These are phyloP conservation scores for Miscanthus lutarioriparius DNA, from an alignment of 176 grass and related monocot species.

Conservation along the genomic window DNA sequence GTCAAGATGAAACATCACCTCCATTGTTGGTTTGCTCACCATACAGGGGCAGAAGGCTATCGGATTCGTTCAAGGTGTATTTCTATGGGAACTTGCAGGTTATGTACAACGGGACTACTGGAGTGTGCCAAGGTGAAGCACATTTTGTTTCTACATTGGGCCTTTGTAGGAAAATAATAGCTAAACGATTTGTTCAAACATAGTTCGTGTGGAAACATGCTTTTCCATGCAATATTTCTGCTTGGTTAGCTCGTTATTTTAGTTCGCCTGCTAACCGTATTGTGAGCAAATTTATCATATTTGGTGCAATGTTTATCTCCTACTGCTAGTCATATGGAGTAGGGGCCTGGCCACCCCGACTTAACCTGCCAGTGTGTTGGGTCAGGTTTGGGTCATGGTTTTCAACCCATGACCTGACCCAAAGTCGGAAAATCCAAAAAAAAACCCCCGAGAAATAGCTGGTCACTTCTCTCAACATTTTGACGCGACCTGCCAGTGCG, in stretches of 20 bases:
- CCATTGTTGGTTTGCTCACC: not conserved
- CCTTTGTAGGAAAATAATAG: not conserved
- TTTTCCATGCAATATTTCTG: not conserved
- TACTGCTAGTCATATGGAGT: not conserved
- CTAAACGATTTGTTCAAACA: not conserved
- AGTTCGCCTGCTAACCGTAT: not conserved
- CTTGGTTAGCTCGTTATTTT: not conserved
- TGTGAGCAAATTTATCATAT: not conserved
- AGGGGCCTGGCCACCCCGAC: not conserved
- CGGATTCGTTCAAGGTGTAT: not conserved
- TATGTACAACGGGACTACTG: not conserved
- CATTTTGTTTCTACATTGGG: not conserved
- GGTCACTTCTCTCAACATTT: too few relatives aligned
- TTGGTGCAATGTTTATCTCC: not conserved
- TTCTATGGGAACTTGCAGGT: not conserved
- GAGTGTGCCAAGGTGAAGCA: not conserved
- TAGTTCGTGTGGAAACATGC: not conserved
- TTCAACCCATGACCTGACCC: too few relatives aligned
- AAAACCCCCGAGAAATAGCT: too few relatives aligned
- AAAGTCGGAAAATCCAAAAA: too few relatives aligned
- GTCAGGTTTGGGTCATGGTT: not conserved
- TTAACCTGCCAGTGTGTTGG: not conserved
- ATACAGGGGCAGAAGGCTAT: not conserved
- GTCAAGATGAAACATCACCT: not conserved
- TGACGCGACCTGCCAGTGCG: too few relatives aligned